phyloP scores from a whole-genome alignment of 2,329 filamentous ascomycete genomes.

The Monosporascus cannonballus region DNA sequence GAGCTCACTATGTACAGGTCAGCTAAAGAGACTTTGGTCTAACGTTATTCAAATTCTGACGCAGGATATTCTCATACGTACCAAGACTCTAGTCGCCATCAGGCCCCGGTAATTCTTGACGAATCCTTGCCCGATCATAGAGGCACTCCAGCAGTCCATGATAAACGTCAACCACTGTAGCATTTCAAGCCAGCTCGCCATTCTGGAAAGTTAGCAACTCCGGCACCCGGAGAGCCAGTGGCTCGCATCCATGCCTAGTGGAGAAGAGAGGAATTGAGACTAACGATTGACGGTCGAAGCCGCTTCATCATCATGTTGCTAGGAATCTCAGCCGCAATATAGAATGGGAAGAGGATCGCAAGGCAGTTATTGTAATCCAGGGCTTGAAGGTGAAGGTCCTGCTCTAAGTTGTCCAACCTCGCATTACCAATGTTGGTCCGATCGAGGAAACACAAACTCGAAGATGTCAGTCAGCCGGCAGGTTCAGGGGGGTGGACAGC shows the following conservation, averaged over 20 bases:
- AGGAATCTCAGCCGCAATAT: slow-evolving; percentile 53
- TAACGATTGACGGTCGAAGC: slow-evolving; percentile 45
- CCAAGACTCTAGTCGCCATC: slow-evolving; percentile 34
- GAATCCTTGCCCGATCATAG: slow-evolving; percentile 17
- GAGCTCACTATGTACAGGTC: too few species aligned
- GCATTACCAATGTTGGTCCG: slow-evolving; percentile 43
- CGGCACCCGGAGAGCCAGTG: too few species aligned
- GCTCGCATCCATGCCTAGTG: too few species aligned
- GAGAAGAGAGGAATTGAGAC: too few species aligned
- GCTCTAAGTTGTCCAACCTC: slow-evolving; percentile 28
- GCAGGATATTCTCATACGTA: too few species aligned
- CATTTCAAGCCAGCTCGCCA: neutral
- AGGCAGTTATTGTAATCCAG: slow-evolving; percentile 58
- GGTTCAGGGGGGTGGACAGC: neutral
- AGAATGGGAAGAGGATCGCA: slow-evolving; percentile 59
- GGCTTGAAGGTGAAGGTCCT: slow-evolving; percentile 41
- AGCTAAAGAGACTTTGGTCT: too few species aligned
- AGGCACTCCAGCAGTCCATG: slow-evolving; percentile 42
- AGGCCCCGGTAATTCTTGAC: slow-evolving; percentile 19
- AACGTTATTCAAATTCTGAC: too few species aligned
- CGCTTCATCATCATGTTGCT: slow-evolving; percentile 59
- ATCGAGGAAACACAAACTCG: slow-evolving; percentile 44
- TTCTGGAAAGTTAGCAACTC: slow-evolving; percentile 39
- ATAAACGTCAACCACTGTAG: slow-evolving; percentile 53
- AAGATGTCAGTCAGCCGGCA: neutral